Percentiles rank a stretch among this genome's conserved stretches.
Conservation (phyloP, 2,329 filamentous ascomycete genomes). For the Fusarium goolgardi region DNA sequence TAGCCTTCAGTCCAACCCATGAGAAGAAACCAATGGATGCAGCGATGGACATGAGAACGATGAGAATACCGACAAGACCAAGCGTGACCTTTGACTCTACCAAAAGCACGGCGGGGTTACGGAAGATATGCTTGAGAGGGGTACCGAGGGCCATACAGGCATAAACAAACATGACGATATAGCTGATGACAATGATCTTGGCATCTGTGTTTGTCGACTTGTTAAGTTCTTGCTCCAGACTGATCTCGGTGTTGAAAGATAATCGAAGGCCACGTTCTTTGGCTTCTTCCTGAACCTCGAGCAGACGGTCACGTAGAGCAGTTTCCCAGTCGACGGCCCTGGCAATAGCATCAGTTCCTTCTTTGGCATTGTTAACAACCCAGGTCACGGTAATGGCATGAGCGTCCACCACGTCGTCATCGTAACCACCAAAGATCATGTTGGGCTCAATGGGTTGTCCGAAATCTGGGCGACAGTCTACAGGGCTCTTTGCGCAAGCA, state of each 20-base stretch:
- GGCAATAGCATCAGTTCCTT: conserved; percentile 76
- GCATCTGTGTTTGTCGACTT: conserved; percentile 99
- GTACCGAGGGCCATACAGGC: conserved; percentile 93
- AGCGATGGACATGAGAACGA: conserved; percentile 96
- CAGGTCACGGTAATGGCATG: conserved; percentile 89
- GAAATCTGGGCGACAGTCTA: conserved; percentile 87
- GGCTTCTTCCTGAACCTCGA: conserved; percentile 85
- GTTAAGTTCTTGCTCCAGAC: conserved; percentile 93
- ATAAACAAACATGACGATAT: conserved; percentile 98
- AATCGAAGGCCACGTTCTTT: conserved; percentile 80
- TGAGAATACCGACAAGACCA: conserved; percentile 92
- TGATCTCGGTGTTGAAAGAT: conserved; percentile 96
- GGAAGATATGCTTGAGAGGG: conserved; percentile 79
- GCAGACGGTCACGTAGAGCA: conserved; percentile 77
- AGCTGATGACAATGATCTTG: conserved; percentile 95
- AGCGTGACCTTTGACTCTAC: conserved; percentile 98
- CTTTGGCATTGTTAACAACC: conserved; percentile 89
- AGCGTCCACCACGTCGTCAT: conserved; percentile 75
- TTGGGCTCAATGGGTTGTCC: conserved; percentile 87
- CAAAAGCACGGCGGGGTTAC: conserved; percentile 83
- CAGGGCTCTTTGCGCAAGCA: conserved; percentile 81
- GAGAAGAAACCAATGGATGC: conserved; percentile 96
- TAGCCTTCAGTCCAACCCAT: conserved; percentile 90
- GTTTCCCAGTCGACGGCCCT: conserved; percentile 91
- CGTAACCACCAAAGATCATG: conserved; percentile 86